Evolutionary conservation across 192 early-diverging fungal species (phyloP).

Genomic region (Radiomyces spectabilis): DNA sequence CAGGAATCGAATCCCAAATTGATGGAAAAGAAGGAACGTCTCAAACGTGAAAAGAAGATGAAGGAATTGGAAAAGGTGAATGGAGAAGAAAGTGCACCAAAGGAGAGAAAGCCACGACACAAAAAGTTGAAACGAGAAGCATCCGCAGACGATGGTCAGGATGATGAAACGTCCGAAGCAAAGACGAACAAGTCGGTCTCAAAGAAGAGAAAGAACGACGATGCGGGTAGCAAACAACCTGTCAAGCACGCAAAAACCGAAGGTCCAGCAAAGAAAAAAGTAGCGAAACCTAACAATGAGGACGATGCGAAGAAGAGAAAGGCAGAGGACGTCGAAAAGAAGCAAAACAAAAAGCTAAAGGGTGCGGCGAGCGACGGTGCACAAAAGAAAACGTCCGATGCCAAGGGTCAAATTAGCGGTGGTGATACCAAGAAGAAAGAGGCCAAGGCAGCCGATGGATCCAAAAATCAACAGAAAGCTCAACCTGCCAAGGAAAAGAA

Average conservation of each 20-base stretch:
- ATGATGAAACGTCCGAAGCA: too few relatives aligned
- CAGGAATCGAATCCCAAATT: constrained; percentile 33
- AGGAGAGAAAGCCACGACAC: background rate
- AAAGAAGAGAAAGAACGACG: background rate
- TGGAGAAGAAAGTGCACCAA: constrained; percentile 15
- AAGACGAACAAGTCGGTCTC: too few relatives aligned
- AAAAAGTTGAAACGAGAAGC: background rate
- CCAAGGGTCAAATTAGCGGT: too few relatives aligned
- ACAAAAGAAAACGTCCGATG: too few relatives aligned
- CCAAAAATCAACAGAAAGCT: too few relatives aligned
- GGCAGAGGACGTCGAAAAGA: too few relatives aligned
- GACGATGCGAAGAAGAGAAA: background rate
- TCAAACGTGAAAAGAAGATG: constrained; percentile 33
- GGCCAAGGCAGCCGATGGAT: too few relatives aligned
- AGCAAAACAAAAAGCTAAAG: too few relatives aligned
- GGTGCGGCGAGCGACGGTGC: too few relatives aligned
- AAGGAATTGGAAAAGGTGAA: constrained; percentile 37
- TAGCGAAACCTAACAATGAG: background rate
- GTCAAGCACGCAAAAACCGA: background rate
- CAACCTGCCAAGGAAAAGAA: background rate
- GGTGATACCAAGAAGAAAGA: too few relatives aligned
- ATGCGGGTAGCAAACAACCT: background rate
- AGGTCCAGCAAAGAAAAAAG: background rate
- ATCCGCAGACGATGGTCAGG: too few relatives aligned
- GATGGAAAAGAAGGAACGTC: constrained; percentile 33